Evolutionary conservation across 345 rosid species (phyloP).

Genomic region (Citropsis articulata): DNA sequence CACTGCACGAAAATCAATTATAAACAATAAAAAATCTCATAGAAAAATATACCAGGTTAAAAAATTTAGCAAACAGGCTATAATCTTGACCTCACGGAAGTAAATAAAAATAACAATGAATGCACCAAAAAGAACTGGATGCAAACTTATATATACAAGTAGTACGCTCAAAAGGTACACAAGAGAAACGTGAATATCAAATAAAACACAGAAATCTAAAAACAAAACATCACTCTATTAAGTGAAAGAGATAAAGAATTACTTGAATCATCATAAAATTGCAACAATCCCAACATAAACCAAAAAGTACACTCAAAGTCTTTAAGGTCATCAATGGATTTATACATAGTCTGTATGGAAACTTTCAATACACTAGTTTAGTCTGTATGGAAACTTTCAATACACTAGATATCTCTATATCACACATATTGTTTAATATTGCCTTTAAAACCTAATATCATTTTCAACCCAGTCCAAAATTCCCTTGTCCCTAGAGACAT

Average conservation of each 20-base stretch:
- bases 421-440: not conserved
- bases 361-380: not conserved
- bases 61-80: not conserved
- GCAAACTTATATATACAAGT: not conserved
- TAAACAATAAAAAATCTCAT: slow-evolving; percentile 1
- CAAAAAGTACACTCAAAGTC: not conserved
- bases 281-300: not conserved
- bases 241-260: not conserved
- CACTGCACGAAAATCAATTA: slow-evolving; percentile 52
- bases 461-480: not conserved
- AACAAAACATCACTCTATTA: not conserved
- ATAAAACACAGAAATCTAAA: not conserved
- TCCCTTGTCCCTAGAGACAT: not conserved
- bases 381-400: too few relatives aligned
- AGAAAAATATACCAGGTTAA: not conserved
- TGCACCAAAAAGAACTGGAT: not conserved
- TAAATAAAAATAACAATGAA: not conserved
- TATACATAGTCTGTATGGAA: not conserved
- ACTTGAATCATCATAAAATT: not conserved
- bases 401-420: not conserved
- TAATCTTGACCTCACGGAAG: not conserved
- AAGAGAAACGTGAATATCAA: not conserved
- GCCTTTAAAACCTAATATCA: not conserved
- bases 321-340: not conserved
- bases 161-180: not conserved